Base-by-base conservation (phyloP, 768 basidiomycete genomes). In the Tephrocybe sp. region DNA sequence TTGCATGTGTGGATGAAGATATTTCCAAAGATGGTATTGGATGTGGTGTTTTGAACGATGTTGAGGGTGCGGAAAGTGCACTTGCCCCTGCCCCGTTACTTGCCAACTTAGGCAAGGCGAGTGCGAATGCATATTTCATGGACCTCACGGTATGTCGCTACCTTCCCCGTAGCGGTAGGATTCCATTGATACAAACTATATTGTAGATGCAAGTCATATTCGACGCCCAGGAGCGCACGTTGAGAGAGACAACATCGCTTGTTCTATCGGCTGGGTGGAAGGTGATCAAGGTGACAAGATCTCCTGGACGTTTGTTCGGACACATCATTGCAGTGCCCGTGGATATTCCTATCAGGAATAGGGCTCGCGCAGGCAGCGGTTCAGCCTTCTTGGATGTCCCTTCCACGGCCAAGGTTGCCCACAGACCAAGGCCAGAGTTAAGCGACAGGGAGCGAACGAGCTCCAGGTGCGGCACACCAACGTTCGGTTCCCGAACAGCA, bases 81-180 rank as follows among this genome's bases (percentile, higher is more conserved):
- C 70, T 86, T 4, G 82, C 77, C 0, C 76, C 80, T 3, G 73
- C 77, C 16, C 86, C 86, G 28, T 65, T 91, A n/a, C 70, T 89
- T 25, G 72, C 87, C 5, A 91, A 90, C 59, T 65, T 88, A 5
- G 89, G 89, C 0, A 85, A 83, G 57, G 86, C 86, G 6, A 88
- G 76, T 60, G 76, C 82, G 5, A 83, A 79, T 54, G 84, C 77
- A 5, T 88, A 86, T 61, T 86, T 79, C 76, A 75, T 86, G 75
- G 87, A 89, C 60, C 64, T 87, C 57, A 77, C 81, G 24, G 87
- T 86, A 58, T 44, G 75, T 56, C 9, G n/a, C 18, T 27, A 26
- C 39, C 21, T 32, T 43, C 26, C 26, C 11, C 32, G 19, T 34
- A 25, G 25, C 32, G n/a, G n/a, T n/a, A n/a, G n/a, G n/a, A n/a